Percentiles rank a stretch among this genome's conserved stretches.
These are phyloP conservation scores for Lecanicillium sp. DNA, from an alignment of 2,329 filamentous ascomycete species.

Conservation along the genomic window DNA sequence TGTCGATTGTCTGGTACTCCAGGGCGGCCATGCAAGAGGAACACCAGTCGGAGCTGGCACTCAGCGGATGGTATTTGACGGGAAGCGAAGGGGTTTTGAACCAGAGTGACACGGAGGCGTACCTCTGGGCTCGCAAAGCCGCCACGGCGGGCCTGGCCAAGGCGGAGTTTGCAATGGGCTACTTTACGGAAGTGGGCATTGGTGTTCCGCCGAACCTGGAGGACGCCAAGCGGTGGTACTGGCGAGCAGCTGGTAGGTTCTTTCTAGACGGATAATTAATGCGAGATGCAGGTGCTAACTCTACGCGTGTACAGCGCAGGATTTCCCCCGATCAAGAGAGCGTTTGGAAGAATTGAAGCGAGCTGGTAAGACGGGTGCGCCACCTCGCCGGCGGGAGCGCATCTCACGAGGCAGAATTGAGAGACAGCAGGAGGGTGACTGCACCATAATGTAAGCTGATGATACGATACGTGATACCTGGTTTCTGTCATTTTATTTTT, in stretches of 20 bases:
- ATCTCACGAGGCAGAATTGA: conserved; percentile 76
- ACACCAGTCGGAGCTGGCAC: conserved; percentile 80
- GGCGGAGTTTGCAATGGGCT: conserved; percentile 95
- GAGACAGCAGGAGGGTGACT: conserved; percentile 84
- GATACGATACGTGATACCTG: background rate
- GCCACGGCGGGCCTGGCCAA: conserved; percentile 82
- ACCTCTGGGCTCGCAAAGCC: conserved; percentile 93
- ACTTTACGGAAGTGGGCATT: conserved; percentile 93
- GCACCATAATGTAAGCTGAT: conserved; percentile 63
- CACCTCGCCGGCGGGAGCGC: conserved; percentile 65
- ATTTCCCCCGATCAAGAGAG: conserved; percentile 88
- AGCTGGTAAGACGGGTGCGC: conserved; percentile 54
- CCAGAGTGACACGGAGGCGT: conserved; percentile 92
- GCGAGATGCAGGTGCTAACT: background rate
- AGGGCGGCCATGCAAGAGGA: conserved; percentile 86
- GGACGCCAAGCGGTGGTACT: conserved; percentile 97
- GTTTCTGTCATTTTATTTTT: too few relatives aligned
- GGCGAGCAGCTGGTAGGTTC: conserved; percentile 84
- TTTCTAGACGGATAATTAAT: background rate
- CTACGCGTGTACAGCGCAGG: conserved; percentile 58
- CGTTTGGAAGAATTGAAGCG: conserved; percentile 86
- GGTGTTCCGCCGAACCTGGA: conserved; percentile 80
- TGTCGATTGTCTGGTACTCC: conserved; percentile 91
- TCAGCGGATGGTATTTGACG: conserved; percentile 92
- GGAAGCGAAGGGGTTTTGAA: conserved; percentile 79